Percentiles rank a stretch among this genome's conserved stretches.
phyloP scores from a whole-genome alignment of 108 stramenopile species.

The Cyclotella choctawhatcheeana region DNA sequence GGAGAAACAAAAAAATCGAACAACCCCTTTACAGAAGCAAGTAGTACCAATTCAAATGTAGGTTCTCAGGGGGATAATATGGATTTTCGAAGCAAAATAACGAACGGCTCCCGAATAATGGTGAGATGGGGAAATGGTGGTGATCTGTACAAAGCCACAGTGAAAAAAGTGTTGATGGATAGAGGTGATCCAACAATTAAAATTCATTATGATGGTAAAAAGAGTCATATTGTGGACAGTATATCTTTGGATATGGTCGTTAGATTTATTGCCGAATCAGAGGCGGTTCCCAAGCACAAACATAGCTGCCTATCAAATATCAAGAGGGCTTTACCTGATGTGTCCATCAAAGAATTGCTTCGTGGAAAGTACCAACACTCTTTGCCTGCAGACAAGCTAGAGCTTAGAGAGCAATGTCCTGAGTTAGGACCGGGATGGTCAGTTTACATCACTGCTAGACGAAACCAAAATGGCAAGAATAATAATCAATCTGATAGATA shows the following conservation, averaged over 20 bases:
- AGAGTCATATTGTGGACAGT: conserved; percentile 35
- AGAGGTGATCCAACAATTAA: conserved; percentile 13
- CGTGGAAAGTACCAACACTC: neutral
- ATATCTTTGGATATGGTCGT: conserved; percentile 22
- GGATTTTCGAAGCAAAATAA: neutral
- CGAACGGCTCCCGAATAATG: conserved; percentile 26
- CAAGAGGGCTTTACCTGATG: neutral
- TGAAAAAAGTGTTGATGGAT: conserved; percentile 29
- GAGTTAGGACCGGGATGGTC: conserved; percentile 30
- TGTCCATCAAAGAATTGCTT: conserved; percentile 6
- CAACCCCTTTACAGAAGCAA: neutral
- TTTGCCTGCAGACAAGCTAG: conserved; percentile 1
- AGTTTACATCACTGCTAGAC: conserved; percentile 7
- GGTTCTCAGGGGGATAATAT: neutral
- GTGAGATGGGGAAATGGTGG: conserved; percentile 34
- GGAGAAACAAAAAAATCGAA: neutral
- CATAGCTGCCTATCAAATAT: neutral
- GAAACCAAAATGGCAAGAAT: neutral
- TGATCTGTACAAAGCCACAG: conserved; percentile 39
- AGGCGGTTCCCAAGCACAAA: neutral
- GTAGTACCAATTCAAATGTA: neutral
- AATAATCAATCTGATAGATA: conserved; percentile 12
- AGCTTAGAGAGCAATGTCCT: conserved; percentile 1
- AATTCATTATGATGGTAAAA: conserved; percentile 51
- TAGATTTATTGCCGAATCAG: conserved; percentile 23